Evolutionary conservation across 352 stramenopile genomes (phyloP), one percentile per base, ranked within the genome.

Genomic region (Phytophthora palmivora): DNA sequence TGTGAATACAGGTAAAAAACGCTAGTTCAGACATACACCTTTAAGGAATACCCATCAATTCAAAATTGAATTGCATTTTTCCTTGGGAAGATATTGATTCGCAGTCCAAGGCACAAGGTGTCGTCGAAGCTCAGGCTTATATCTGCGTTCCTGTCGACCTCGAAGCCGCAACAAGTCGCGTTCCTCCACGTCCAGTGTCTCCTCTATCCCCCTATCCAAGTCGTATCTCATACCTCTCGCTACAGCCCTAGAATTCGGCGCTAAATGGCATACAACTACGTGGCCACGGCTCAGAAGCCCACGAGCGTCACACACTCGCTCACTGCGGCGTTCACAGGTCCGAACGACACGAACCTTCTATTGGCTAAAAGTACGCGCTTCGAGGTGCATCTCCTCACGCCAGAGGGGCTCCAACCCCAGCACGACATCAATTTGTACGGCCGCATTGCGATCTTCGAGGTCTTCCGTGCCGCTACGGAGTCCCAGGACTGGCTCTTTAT

Each of bases 251-350:
- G 34, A 39, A 58, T 48, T 47, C 21, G 19, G n/a, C 26, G 9
- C 18, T 32, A 18, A 14, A 92, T 94, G 85, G 72, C 84, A 28
- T 94, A 91, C 70, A 96, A 94, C 69, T 98, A 98, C 83, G 93
- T 98, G 34, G 93, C 95, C 34, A 98, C 92, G 44, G 89, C 92
- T 37, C 93, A 98, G 63, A 97, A 97, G 75, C 89, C 92, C 42
- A 98, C 94, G 51, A 92, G 84, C 67, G 92, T 98, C 22, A 96
- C 90, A 28, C 89, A 98, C 74, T 92, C 90, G 58, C 72, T 97
- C n/a, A 96, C 89, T n/a, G 92, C 87, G 1, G 67, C 78, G 22
- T 98, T 98, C 71, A 97, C 91, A 18, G 83, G 84, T 21, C 56
- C 84, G 1, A 84, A 87, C 38, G 91, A 97, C 65, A 81, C 84